These are phyloP conservation scores for Phlebopus sp. DNA, from an alignment of 1,284 basidiomycete species.

Conservation along the genomic window DNA sequence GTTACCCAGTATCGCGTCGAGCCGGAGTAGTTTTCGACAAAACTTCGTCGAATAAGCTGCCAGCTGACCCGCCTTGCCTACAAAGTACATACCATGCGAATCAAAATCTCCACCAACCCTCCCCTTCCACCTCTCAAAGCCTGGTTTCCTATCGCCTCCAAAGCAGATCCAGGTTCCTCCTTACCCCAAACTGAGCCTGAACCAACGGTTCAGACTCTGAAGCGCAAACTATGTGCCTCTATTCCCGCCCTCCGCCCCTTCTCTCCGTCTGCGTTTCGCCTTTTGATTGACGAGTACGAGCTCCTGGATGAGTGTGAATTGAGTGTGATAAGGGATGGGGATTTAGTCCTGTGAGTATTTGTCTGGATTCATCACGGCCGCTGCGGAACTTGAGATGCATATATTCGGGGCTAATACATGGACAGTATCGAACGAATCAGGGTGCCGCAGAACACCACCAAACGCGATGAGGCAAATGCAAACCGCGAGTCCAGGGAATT, in stretches of 20 bases:
- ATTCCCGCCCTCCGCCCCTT: constrained; percentile 14
- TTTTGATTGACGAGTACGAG: constrained; percentile 46
- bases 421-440: neutral
- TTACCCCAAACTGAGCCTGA: neutral
- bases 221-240: constrained; percentile 17
- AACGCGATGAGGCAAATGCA: neutral
- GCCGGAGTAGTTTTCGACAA: too few species aligned
- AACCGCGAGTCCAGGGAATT: neutral
- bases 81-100: too few species aligned
- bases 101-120: constrained; percentile 37
- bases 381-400: constrained; percentile 1
- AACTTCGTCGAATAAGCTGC: too few species aligned
- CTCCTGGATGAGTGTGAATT: constrained; percentile 39
- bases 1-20: too few species aligned
- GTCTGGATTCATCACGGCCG: too few species aligned
- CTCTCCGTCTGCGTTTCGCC: constrained; percentile 9
- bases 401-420: constrained; percentile 10
- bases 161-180: neutral
- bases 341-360: constrained; percentile 38
- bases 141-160: constrained; percentile 36
- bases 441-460: neutral
- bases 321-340: constrained; percentile 43
- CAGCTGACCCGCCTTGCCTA: too few species aligned
- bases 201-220: constrained; percentile 17
- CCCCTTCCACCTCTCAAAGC: constrained; percentile 41